These are phyloP conservation scores for Microbotryum scabiosae DNA, from an alignment of 1,284 basidiomycete genomes.

Conservation along the genomic window DNA sequence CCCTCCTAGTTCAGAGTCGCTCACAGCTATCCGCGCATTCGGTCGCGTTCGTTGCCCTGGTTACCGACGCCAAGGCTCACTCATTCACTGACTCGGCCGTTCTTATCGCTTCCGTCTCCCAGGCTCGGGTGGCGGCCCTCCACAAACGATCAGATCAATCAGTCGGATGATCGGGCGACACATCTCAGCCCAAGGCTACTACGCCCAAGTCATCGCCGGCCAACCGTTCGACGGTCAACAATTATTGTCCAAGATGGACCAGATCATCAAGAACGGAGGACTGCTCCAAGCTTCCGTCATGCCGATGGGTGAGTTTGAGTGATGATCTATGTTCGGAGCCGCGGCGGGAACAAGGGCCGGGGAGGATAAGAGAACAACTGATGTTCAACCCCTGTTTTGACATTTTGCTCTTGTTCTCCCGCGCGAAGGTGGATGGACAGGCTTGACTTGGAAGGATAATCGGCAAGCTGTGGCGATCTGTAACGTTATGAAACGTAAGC, in stretches of 20 bases:
- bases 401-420: too few species aligned
- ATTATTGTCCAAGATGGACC: constrained; percentile 35
- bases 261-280: constrained; percentile 36
- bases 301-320: constrained; percentile 24
- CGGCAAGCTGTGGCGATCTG: constrained; percentile 37
- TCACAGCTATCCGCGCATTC: too few species aligned
- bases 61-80: too few species aligned
- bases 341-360: too few species aligned
- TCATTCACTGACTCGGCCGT: too few species aligned
- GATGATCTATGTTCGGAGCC: too few species aligned
- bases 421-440: too few species aligned
- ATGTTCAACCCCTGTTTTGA: constrained; percentile 25
- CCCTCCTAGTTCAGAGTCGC: too few species aligned
- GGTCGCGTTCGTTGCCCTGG: too few species aligned
- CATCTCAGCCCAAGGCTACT: constrained; percentile 33
- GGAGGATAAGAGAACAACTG: constrained; percentile 4
- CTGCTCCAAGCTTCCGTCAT: constrained; percentile 11
- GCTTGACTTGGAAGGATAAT: constrained; percentile 14
- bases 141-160: constrained; percentile 35
- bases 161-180: constrained; percentile 30
- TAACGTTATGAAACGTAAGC: constrained; percentile 36
- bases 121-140: constrained; percentile 34
- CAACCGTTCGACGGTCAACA: constrained; percentile 38
- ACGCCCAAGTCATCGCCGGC: constrained; percentile 38
- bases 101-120: not conserved